These are phyloP conservation scores for slime mould (Dictyostelium discoideum) DNA, from an alignment of 78 protist genomes.

Conservation along the genomic window dicty_2.7 NC_007090.3:4891501-4892000, in stretches of 20 bases:
- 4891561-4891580: conserved; percentile 30
- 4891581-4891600: conserved; percentile 33
- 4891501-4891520: conserved; percentile 21
- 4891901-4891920: background rate
- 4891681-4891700: conserved; percentile 28
- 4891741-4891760: background rate
- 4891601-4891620: background rate
- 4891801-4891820: background rate
- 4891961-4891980: conserved; percentile 44
- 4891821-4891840: background rate
- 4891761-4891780: conserved; percentile 38
- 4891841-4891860: conserved; percentile 32
- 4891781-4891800: conserved; percentile 45
- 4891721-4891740: conserved; percentile 54
- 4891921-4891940: conserved; percentile 7
- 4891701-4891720: conserved; percentile 29
- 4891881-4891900: conserved; percentile 56
- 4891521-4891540: background rate
- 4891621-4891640: conserved; percentile 74
- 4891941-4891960: conserved; percentile 23
- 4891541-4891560: conserved; percentile 64
- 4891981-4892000: conserved; percentile 40
- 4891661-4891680: background rate
- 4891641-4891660: background rate
- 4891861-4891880: conserved; percentile 31